These are phyloP conservation scores for Actinomortierella wolfii DNA, from an alignment of 371 early-diverging fungal species.

Conservation along the genomic window DNA sequence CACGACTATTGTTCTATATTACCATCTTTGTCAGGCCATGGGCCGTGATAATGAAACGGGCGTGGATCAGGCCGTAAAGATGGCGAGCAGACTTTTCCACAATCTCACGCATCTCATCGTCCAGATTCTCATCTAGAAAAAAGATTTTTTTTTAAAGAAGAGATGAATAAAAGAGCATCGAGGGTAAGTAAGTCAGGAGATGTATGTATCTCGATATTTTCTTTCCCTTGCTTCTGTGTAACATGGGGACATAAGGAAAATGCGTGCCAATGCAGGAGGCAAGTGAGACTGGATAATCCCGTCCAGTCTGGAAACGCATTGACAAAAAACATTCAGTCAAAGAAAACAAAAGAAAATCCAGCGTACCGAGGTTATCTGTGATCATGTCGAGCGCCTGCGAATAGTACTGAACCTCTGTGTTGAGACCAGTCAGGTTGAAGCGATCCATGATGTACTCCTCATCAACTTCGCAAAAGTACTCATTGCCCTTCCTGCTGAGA, in stretches of 20 bases:
- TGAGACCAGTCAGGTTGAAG: slow-evolving; percentile 95
- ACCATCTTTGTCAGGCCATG: slow-evolving; percentile 90
- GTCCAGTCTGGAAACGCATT: no score
- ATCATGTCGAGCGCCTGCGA: slow-evolving; percentile 91
- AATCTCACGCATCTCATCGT: slow-evolving; percentile 70
- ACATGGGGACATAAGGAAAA: no score
- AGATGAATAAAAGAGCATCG: no score
- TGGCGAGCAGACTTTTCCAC: slow-evolving; percentile 83
- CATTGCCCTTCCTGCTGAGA: slow-evolving; percentile 82
- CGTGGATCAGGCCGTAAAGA: slow-evolving; percentile 93
- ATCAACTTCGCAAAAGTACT: slow-evolving; percentile 94
- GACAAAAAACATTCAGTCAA: no score
- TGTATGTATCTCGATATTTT: background rate
- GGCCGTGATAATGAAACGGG: slow-evolving; percentile 88
- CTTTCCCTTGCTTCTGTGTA: background rate
- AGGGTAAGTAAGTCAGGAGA: background rate
- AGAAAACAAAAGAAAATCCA: background rate
- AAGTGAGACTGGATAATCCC: no score
- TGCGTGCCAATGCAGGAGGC: no score
- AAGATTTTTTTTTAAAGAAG: background rate
- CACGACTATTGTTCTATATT: slow-evolving; percentile 12
- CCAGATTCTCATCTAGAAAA: slow-evolving; percentile 64
- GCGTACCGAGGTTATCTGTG: slow-evolving; percentile 75
- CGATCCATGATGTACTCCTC: slow-evolving; percentile 95
- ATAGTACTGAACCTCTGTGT: slow-evolving; percentile 75